Base-by-base conservation (phyloP, 1,284 basidiomycete genomes). In the Ustilago sp. region DNA sequence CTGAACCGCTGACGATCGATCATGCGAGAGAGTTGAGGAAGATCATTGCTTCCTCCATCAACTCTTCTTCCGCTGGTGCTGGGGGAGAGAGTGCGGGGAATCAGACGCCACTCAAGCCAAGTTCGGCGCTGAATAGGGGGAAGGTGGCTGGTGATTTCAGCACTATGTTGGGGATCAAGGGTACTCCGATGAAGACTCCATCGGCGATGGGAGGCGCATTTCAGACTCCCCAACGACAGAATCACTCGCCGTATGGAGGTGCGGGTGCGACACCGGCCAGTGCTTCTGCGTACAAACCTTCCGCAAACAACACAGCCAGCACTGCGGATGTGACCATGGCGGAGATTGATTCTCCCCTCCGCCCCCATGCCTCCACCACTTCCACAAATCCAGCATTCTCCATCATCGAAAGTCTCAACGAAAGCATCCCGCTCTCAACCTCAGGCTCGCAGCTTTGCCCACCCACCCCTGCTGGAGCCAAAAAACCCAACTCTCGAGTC, bases 371-470 rank as follows among this genome's bases (percentile, higher is more conserved):
- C 23, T 2, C 59, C 12, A 19, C 63, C 19, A 19, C 45, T 6
- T 15, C 57, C 6, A 41, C 52, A 8, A 48, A 13, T n/a, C 59
- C 60, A 1, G 34, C 13, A 12, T 62, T 50, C n/a, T 53, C 61
- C 11, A 66, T 78, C 55, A 62, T 80, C 31, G 80, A 83, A 68
- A 77, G 77, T n/a, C 66, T 83, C 41, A 83, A 83, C 63, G 59
- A 67, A 13, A 71, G 80, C 39, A 52, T 80, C 19, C 39, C 66
- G 0, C 67, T 77, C 13, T 53, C 55, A 23, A 59, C 67, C 11
- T 69, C 70, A n/a, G 70, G 75, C 9, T 59, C 56, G 23, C 74
- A 77, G 15, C 62, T 73, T 23, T 59, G 50, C 15, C 19, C 65
- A 4, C 28, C 60, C 4, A 13, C 64, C 2, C 23, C 67, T 4